Conservation (phyloP, 2,329 filamentous ascomycete genomes). For the Alternaria ventricosa region DNA sequence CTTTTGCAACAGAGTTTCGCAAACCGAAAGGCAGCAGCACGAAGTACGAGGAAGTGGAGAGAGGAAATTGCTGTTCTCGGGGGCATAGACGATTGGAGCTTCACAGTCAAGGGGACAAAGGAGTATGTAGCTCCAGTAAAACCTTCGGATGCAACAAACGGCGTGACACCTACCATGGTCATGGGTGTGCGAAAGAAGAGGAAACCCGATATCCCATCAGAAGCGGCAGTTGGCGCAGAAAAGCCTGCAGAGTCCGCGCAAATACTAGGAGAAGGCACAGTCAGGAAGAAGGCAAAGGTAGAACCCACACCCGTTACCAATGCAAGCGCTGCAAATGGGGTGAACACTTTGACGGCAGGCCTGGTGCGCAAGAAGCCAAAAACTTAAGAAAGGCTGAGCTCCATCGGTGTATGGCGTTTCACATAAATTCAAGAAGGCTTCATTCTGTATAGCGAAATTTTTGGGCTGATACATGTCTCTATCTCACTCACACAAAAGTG, state of each 20-base stretch:
- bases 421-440: background rate
- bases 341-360: conserved; percentile 38
- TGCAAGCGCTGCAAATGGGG: conserved; percentile 19
- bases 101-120: conserved; percentile 36
- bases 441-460: background rate
- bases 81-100: conserved; percentile 37
- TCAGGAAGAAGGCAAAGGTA: conserved; percentile 44
- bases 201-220: conserved; percentile 33
- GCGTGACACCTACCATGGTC: conserved; percentile 26
- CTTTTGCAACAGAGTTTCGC: conserved; percentile 78
- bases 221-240: conserved; percentile 1
- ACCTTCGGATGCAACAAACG: background rate
- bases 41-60: conserved; percentile 74
- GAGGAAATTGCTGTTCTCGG: conserved; percentile 64
- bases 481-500: background rate
- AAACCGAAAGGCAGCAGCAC: conserved; percentile 65
- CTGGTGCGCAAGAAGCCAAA: conserved; percentile 48
- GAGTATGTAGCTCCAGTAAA: conserved; percentile 10
- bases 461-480: background rate
- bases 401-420: background rate
- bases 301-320: conserved; percentile 20
- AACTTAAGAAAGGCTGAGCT: conserved; percentile 9
- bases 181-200: conserved; percentile 46
- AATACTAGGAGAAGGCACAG: conserved; percentile 27
- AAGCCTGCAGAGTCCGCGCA: conserved; percentile 14